Evolutionary conservation across 1,139 yeast species (phyloP).

Genomic region (Pichia sp.): DNA sequence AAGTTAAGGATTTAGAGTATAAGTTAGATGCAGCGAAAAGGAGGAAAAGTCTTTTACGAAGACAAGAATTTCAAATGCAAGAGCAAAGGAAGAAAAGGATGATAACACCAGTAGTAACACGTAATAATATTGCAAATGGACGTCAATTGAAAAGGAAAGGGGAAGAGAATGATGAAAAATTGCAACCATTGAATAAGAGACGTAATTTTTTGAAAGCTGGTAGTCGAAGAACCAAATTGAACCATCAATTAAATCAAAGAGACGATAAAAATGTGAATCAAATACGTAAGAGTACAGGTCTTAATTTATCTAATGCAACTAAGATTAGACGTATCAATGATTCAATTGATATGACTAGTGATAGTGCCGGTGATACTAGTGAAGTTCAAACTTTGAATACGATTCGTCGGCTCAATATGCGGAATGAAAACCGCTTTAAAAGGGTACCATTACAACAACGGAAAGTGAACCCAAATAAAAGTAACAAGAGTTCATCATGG

Average conservation of each 20-base stretch:
- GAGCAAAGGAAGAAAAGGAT: constrained; percentile 9
- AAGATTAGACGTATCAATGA: constrained; percentile 6
- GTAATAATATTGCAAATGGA: background rate
- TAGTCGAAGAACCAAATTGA: background rate
- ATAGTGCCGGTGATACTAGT: constrained; percentile 12
- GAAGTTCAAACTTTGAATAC: constrained; percentile 11
- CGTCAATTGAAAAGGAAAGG: background rate
- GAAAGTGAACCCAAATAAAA: background rate
- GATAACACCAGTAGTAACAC: constrained; percentile 20
- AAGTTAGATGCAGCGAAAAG: constrained; percentile 12
- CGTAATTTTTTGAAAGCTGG: constrained; percentile 10
- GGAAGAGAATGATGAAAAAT: background rate
- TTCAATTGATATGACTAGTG: constrained; percentile 5
- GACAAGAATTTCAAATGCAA: constrained; percentile 9
- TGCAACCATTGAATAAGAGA: background rate
- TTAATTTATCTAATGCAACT: constrained; percentile 9
- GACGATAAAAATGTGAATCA: background rate
- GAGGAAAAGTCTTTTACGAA: constrained; percentile 6
- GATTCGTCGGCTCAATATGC: background rate
- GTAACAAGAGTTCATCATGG: too few species aligned
- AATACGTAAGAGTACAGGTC: background rate
- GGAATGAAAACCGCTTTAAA: background rate
- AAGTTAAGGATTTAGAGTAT: constrained; percentile 14
- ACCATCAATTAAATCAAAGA: background rate
- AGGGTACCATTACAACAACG: background rate